Base-by-base conservation (phyloP, 2,329 filamentous ascomycete genomes). In the Diplodia sapinea region DNA sequence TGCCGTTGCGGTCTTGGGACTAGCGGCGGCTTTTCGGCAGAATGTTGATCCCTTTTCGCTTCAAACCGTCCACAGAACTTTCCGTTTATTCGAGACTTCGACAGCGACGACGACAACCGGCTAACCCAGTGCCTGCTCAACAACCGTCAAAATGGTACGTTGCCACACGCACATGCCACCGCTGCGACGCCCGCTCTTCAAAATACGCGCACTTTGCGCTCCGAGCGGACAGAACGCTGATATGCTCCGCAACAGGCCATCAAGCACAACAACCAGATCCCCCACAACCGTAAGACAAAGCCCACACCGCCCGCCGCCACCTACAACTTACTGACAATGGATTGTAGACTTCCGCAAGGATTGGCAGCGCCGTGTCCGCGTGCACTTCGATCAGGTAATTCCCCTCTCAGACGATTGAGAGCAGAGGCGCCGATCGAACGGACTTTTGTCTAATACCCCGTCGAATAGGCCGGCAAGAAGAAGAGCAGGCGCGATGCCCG, bases 201-300 rank as follows among this genome's bases (percentile, higher is more conserved):
- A 23, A 23, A 13, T 17, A 5, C 23, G 56, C 40, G 49, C 49
- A 52, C 56, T 56, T 23, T 57, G 56, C 26, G 36, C n/a, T 49
- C 20, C 31, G 13, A 36, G 20, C n/a, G 55, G 26, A 15, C 55
- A 38, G 23, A 59, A 13, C 20, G 54, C 57, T 56, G 38, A 68
- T n/a, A 33, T 40, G 61, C 29, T 49, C 20, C 29, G 29, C 38
- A 17, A 33, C 31, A 69, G 94, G 92, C 94, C 88, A 97, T 98
- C 93, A 96, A 96, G 90, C 93, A 97, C 91, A 98, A 98, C 88
- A 93, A 97, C 88, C 91, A 94, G 88, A 91, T 97, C 84, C 91
- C 91, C 83, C 91, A 94, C 89, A 96, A 96, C 89, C 94, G 74
- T 79, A 77, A 70, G 74, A 51, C n/a, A 47, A 31, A 26, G 62